phyloP scores from a whole-genome alignment of 1,139 yeast species.

The Arxiozyma slooffiae region DNA sequence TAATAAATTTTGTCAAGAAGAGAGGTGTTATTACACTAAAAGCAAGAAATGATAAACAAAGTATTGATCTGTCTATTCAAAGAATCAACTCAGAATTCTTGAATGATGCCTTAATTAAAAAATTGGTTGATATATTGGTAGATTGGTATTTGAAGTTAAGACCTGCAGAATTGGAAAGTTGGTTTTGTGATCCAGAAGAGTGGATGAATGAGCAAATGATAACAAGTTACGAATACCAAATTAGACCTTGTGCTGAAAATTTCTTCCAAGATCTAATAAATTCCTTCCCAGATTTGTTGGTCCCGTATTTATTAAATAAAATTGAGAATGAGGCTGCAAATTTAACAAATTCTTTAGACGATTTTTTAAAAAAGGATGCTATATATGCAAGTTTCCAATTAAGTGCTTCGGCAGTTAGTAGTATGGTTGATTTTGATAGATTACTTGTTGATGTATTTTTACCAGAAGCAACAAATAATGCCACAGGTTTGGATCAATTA shows the following conservation, averaged over 20 bases:
- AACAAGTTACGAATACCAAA: slow-evolving; percentile 72
- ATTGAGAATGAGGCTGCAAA: slow-evolving; percentile 40
- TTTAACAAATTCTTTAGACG: slow-evolving; percentile 34
- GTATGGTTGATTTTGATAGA: slow-evolving; percentile 53
- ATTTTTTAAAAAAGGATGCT: slow-evolving; percentile 64
- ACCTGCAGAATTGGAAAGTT: slow-evolving; percentile 66
- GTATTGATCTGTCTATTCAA: slow-evolving; percentile 48
- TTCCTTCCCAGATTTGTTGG: slow-evolving; percentile 50
- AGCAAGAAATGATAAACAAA: slow-evolving; percentile 50
- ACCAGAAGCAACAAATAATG: slow-evolving; percentile 45
- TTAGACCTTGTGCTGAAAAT: slow-evolving; percentile 81
- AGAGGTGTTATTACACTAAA: slow-evolving; percentile 59
- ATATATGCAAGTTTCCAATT: slow-evolving; percentile 73
- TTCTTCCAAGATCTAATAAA: slow-evolving; percentile 67
- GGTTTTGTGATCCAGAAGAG: slow-evolving; percentile 85
- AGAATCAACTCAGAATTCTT: slow-evolving; percentile 48
- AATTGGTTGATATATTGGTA: slow-evolving; percentile 57
- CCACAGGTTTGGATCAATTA: slow-evolving; percentile 24
- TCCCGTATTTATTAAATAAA: slow-evolving; percentile 52
- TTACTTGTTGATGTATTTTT: slow-evolving; percentile 50
- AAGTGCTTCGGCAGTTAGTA: slow-evolving; percentile 57
- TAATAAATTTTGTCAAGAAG: slow-evolving; percentile 52
- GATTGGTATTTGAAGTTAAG: slow-evolving; percentile 63
- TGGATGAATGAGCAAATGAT: slow-evolving; percentile 79
- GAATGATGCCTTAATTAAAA: slow-evolving; percentile 44